A percentile compares a stretch with the other conserved stretches of the same genome.
Conservation (phyloP, 2,329 filamentous ascomycete genomes). For the Trichophyton simii region DNA sequence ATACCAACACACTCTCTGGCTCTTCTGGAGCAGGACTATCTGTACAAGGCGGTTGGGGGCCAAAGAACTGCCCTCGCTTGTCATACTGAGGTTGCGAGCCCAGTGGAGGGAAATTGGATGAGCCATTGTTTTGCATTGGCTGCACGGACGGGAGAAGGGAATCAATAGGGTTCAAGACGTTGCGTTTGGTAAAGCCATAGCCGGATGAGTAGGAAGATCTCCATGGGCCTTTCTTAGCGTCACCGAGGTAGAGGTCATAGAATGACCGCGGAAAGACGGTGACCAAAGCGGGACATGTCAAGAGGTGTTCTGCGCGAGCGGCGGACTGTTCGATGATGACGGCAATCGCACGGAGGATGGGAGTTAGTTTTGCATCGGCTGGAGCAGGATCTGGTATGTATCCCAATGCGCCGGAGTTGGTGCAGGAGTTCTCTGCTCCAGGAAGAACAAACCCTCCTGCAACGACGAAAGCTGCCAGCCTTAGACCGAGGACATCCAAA, state of each 20-base stretch:
- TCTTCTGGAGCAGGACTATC: conserved; percentile 40
- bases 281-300: conserved; percentile 56
- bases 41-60: conserved; percentile 23
- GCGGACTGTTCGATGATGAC: conserved; percentile 68
- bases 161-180: conserved; percentile 48
- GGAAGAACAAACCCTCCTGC: conserved; percentile 57
- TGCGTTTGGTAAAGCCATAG: conserved; percentile 35
- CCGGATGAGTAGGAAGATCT: conserved; percentile 43
- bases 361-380: conserved; percentile 47
- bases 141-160: conserved; percentile 45
- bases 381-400: conserved; percentile 52
- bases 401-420: conserved; percentile 43
- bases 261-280: conserved; percentile 51
- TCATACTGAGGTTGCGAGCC: conserved; percentile 30
- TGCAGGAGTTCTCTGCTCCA: conserved; percentile 44
- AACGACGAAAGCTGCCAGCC: conserved; percentile 59
- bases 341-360: conserved; percentile 64
- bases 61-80: conserved; percentile 26
- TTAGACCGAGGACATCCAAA: conserved; percentile 63
- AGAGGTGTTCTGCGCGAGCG: conserved; percentile 59
- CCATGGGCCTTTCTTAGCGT: conserved; percentile 38
- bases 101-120: conserved; percentile 43
- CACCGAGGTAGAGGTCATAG: conserved; percentile 39
- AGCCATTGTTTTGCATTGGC: conserved; percentile 25
- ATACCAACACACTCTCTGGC: conserved; percentile 56